These are phyloP conservation scores for Clausena lansium DNA, from an alignment of 345 rosid genomes.

Conservation along the genomic window DNA sequence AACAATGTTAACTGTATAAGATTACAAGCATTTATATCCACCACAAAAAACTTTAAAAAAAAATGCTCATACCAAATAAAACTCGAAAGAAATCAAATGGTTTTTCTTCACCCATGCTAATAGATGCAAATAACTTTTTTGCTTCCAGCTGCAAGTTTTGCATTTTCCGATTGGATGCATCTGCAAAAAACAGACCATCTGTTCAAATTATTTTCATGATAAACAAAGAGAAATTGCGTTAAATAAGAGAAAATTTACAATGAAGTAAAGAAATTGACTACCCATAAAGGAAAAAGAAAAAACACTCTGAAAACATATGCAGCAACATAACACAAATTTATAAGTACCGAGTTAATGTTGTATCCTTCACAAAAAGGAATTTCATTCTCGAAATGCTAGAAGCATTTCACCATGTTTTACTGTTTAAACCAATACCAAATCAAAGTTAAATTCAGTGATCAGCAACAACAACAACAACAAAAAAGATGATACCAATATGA, in stretches of 20 bases:
- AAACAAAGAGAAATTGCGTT: no score
- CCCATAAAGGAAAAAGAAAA: background rate
- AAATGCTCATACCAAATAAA: slow-evolving; percentile 48
- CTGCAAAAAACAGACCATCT: slow-evolving; percentile 39
- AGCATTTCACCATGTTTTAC: background rate
- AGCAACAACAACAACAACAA: background rate
- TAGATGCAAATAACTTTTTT: slow-evolving; percentile 61
- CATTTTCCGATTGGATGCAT: slow-evolving; percentile 32
- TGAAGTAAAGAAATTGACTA: background rate
- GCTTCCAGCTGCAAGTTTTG: slow-evolving; percentile 40
- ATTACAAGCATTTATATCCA: background rate
- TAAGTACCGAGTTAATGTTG: background rate
- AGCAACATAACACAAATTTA: background rate
- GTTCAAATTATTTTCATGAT: slow-evolving; percentile 5
- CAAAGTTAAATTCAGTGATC: background rate
- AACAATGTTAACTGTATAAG: background rate
- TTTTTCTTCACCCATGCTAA: slow-evolving; percentile 47
- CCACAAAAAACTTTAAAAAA: background rate
- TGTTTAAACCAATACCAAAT: background rate
- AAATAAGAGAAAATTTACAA: background rate
- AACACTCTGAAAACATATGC: background rate
- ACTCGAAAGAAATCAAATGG: slow-evolving; percentile 74
- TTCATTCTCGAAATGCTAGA: background rate
- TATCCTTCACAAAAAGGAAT: background rate
- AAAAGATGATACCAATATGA: background rate